Evolutionary conservation across 768 basidiomycete genomes (phyloP), one percentile per base, ranked within the genome.

Genomic region (Termitomyces sp.): DNA sequence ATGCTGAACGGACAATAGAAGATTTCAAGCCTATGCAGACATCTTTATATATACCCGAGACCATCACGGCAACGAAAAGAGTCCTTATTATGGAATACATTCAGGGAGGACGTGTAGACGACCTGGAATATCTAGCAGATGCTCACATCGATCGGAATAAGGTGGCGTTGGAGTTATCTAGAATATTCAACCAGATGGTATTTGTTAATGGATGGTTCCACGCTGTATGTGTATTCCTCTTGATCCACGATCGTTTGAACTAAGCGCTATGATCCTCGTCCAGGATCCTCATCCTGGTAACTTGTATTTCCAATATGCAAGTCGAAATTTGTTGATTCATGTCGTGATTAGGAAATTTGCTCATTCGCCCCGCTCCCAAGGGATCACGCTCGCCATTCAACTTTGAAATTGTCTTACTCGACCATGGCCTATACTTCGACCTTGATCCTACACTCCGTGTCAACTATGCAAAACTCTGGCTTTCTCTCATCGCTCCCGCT

Each of bases 1-100:
- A 98, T 69, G 89, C 97, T 4, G 79, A 76, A n/a, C 80, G 86
- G 30, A 85, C 89, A 10, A 71, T 66, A 20, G 68, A 78, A 5
- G 90, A 97, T 60, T 99, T 99, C 66, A 72, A 78, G 33, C 68
- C 83, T 58, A 68, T 91, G 53, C 77, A 79, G 34, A 87, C 91
- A 18, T 93, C 95, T 2, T 74, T 98, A 48, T 96, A 98, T 73
- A 88, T 99, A 42, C 97, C 89, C 1, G 73, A 85, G 64, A 88
- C 98, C 1, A 76, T 97, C 36, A 82, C 80, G 56, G 89, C 93
- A 4, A 85, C 86, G 27, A 92, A 89, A 69, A 79, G 96, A 44
- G 88, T 95, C 5, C 77, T 99, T 57, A 82, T 95, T 51, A 98
- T 98, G 96, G 96, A 99, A 68, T 98, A 84, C 67, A 94, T 94